These are phyloP conservation scores for Penicillium crustosum DNA, from an alignment of 2,329 filamentous ascomycete species.

Conservation along the genomic window DNA sequence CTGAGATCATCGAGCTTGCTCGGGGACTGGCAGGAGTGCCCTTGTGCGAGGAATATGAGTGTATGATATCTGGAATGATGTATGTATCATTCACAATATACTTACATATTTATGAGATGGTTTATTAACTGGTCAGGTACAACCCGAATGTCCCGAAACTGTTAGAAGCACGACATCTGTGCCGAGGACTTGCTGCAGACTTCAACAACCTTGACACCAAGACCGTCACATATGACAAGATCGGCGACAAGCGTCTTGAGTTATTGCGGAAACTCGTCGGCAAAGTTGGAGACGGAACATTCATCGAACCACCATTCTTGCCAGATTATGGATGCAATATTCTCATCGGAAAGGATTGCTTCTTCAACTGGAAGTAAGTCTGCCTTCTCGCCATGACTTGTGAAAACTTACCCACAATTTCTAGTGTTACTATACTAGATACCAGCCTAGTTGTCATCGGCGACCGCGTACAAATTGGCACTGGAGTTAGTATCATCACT, in stretches of 20 bases:
- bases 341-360: conserved; percentile 31
- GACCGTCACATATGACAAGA: conserved; percentile 28
- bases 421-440: conserved; percentile 58
- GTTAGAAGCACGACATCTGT: conserved; percentile 31
- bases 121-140: conserved; percentile 23
- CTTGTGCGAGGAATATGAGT: conserved; percentile 37
- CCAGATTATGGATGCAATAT: conserved; percentile 39
- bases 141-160: conserved; percentile 30
- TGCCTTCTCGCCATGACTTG: neutral
- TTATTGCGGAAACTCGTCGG: conserved; percentile 31
- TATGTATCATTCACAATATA: conserved; percentile 11
- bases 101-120: neutral
- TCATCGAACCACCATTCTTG: conserved; percentile 34
- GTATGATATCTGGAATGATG: conserved; percentile 41
- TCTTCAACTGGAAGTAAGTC: conserved; percentile 36
- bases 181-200: conserved; percentile 28
- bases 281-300: conserved; percentile 30
- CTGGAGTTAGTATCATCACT: conserved; percentile 54
- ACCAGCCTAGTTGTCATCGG: conserved; percentile 56
- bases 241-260: conserved; percentile 26
- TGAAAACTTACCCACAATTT: neutral
- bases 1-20: conserved; percentile 34
- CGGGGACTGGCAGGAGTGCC: conserved; percentile 27
- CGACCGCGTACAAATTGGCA: conserved; percentile 54
- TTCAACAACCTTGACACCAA: conserved; percentile 33